Conservation (phyloP, 2,329 filamentous ascomycete genomes). For the Aspergillus novoparasiticus region DNA sequence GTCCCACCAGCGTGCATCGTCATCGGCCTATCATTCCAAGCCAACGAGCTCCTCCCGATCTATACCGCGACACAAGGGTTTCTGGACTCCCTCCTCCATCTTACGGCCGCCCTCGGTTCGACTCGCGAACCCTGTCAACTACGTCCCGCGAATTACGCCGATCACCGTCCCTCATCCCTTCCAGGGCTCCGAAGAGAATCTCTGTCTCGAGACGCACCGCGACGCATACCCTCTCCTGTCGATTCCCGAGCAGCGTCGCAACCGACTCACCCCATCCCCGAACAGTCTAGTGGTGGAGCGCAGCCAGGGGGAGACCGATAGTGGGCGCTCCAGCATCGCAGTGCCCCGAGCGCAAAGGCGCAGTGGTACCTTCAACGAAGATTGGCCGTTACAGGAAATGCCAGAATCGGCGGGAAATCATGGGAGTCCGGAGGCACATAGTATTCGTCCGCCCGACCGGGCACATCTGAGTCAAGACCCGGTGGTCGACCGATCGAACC, state of each 20-base stretch:
- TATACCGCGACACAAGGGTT: constrained; percentile 14
- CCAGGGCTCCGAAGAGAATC: constrained; percentile 37
- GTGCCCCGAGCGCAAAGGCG: constrained; percentile 49
- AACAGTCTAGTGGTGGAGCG: constrained; percentile 53
- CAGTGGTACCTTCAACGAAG: constrained; percentile 31
- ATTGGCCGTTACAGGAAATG: constrained; percentile 27
- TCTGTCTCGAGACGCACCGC: constrained; percentile 38
- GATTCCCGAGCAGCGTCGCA: constrained; percentile 59
- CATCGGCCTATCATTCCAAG: constrained; percentile 16
- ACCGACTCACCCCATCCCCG: constrained; percentile 51
- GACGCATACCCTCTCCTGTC: constrained; percentile 60
- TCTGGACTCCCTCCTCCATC: constrained; percentile 25
- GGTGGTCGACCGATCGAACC: constrained; percentile 13
- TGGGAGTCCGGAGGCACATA: constrained; percentile 29
- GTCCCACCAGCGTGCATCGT: constrained; percentile 14
- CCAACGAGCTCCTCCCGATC: constrained; percentile 16
- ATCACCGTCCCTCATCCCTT: constrained; percentile 43
- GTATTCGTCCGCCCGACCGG: constrained; percentile 33
- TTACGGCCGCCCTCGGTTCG: constrained; percentile 49
- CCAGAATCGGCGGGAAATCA: constrained; percentile 28
- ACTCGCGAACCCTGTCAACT: constrained; percentile 64
- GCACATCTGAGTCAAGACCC: constrained; percentile 31
- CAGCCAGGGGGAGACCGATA: constrained; percentile 49
- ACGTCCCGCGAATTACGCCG: constrained; percentile 58
- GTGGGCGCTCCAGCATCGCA: constrained; percentile 55